Base-by-base conservation (phyloP, 2,329 filamentous ascomycete genomes). In the Talaromyces sp. region DNA sequence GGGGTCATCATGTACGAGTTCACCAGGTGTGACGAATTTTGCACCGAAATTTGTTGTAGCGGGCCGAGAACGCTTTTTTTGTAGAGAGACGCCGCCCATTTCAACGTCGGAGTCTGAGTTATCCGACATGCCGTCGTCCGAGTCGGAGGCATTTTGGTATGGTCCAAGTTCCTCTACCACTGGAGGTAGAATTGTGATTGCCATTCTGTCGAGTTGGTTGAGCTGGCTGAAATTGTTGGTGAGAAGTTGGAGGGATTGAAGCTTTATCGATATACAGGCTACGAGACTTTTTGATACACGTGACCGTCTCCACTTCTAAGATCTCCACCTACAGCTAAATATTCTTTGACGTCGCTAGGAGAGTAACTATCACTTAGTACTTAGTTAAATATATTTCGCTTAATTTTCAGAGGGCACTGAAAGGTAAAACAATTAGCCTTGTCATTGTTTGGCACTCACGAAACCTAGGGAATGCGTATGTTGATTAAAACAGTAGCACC, bases 1-100 rank as follows among this genome's bases (percentile, higher is more conserved):
- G n/a, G 91, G 83, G 73, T 97, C 91, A 60, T 87, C 84, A 10
- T 93, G 97, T 64, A 97, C 90, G 55, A 88, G 77, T 70, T 95
- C 89, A 66, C 93, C 94, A 1, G 93, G 93, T 1, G 92, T 96
- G 62, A 96, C 87, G 61, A 97, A 88, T 40, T 75, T 73, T 32
- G 70, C 73, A 20, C 67, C 61, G 19, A 65, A 58, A 27, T 62
- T 64, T 56, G 55, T 51, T 27, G 52, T 47, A 22, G 66, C 53
- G 49, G 71, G 55, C 45, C 70, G 66, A 45, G 69, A 51, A 27
- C 73, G 71, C 63, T 77, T 78, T 49, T 67, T 64, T 24, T 72
- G 65, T 47, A 72, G 71, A 42, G 68, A 64, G 45, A 56, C 47
- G 56, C 59, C 62, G 48, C 52, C 55, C 56, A 65, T 58, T 46